A percentile compares a stretch with the other conserved stretches of the same genome.
Evolutionary conservation across 1,139 yeast species (phyloP).

Genomic region (Yamadazyma dendronema): DNA sequence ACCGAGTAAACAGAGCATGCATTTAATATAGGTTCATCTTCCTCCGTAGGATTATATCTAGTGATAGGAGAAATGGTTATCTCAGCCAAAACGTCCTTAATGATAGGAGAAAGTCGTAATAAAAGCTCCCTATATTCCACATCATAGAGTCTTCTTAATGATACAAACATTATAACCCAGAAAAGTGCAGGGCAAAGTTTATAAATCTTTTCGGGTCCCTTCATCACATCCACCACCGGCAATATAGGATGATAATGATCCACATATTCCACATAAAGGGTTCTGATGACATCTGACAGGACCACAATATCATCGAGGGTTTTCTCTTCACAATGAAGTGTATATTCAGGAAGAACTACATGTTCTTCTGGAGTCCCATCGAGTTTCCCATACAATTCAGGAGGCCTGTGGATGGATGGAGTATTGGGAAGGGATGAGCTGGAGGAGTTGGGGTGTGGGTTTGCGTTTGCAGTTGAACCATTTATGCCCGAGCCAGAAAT

Average conservation of each 20-base stretch:
- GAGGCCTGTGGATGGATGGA: constrained; percentile 26
- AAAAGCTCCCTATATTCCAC: constrained; percentile 39
- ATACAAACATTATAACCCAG: constrained; percentile 90
- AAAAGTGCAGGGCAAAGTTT: constrained; percentile 81
- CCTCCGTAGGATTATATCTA: constrained; percentile 70
- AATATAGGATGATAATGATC: constrained; percentile 75
- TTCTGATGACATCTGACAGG: constrained; percentile 56
- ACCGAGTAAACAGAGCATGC: constrained; percentile 94
- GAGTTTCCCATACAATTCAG: constrained; percentile 6
- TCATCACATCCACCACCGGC: constrained; percentile 79
- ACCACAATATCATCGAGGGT: constrained; percentile 65
- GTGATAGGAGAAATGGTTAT: constrained; percentile 89
- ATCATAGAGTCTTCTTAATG: constrained; percentile 58
- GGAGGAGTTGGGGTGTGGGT: too few relatives aligned
- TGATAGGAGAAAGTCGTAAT: constrained; percentile 60
- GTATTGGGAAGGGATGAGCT: constrained; percentile 29
- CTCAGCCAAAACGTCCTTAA: constrained; percentile 78
- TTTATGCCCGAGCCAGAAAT: too few relatives aligned
- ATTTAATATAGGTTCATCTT: constrained; percentile 76
- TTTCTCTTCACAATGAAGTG: constrained; percentile 59
- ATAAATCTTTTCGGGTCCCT: constrained; percentile 81
- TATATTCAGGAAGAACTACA: constrained; percentile 35
- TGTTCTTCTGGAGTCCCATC: constrained; percentile 6
- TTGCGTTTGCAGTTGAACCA: constrained; percentile 5
- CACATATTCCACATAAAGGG: constrained; percentile 70